These are phyloP conservation scores for Clarireedia hainanense DNA, from an alignment of 2,329 filamentous ascomycete genomes.

Conservation along the genomic window DNA sequence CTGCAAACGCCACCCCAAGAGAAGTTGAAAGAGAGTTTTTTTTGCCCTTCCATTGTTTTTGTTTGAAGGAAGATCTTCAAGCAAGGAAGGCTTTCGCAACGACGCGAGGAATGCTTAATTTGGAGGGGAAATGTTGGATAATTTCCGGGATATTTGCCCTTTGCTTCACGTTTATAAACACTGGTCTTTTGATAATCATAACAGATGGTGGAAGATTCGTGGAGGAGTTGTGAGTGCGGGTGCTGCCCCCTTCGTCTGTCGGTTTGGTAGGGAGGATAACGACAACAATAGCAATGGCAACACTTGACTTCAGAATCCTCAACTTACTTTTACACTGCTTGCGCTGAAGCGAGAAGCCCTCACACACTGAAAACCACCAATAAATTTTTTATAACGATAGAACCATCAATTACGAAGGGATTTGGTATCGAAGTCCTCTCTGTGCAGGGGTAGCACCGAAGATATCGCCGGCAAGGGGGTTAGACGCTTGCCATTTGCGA, in stretches of 20 bases:
- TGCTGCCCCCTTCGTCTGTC: not conserved
- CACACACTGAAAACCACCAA: not conserved
- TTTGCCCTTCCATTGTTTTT: not conserved
- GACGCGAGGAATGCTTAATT: slow-evolving; percentile 27
- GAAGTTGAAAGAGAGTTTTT: not conserved
- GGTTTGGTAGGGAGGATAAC: not conserved
- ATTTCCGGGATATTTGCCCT: slow-evolving; percentile 1
- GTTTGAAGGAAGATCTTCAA: slow-evolving; percentile 19
- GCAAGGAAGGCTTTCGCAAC: slow-evolving; percentile 13
- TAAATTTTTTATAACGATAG: not conserved
- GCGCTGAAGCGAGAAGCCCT: not conserved
- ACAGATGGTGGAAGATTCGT: not conserved
- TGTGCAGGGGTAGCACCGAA: slow-evolving; percentile 6
- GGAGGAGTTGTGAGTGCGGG: no score
- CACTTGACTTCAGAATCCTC: not conserved
- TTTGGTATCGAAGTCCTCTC: not conserved
- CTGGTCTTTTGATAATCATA: not conserved
- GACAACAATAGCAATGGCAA: not conserved
- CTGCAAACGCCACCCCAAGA: slow-evolving; percentile 12
- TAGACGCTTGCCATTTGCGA: slow-evolving; percentile 9
- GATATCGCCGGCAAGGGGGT: slow-evolving; percentile 9
- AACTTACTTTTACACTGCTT: not conserved
- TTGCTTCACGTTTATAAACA: not conserved
- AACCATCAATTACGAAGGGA: slow-evolving; percentile 2
- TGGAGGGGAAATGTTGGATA: slow-evolving; percentile 19